Conservation (phyloP, 768 basidiomycete genomes). For the Epithele typhae region DNA sequence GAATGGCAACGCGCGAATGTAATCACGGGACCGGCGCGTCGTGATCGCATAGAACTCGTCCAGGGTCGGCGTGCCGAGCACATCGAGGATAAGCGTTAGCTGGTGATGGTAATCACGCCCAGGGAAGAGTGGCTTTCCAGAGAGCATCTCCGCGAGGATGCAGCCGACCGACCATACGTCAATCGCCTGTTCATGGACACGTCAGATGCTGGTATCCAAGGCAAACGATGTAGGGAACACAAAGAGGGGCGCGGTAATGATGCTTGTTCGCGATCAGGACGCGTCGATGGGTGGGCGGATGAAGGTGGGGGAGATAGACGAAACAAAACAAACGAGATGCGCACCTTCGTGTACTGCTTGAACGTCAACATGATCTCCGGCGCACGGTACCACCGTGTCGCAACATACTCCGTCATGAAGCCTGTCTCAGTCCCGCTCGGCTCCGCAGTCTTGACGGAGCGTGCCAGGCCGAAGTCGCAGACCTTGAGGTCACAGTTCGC, state of each 20-base stretch:
- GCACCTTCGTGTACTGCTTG: slow-evolving; percentile 93
- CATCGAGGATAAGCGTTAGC: slow-evolving; percentile 90
- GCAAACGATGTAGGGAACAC: too few relatives aligned
- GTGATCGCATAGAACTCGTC: slow-evolving; percentile 99
- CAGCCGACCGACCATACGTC: slow-evolving; percentile 88
- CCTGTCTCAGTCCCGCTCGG: slow-evolving; percentile 62
- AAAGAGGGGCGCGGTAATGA: too few relatives aligned
- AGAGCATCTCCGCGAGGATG: slow-evolving; percentile 95
- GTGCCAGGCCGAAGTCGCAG: slow-evolving; percentile 91
- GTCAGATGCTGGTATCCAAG: too few relatives aligned
- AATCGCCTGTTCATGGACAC: slow-evolving; percentile 50
- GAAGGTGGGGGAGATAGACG: too few relatives aligned
- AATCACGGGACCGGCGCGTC: slow-evolving; percentile 86
- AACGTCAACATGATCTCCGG: slow-evolving; percentile 99
- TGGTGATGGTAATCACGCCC: slow-evolving; percentile 97
- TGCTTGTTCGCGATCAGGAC: too few relatives aligned
- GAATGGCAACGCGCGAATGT: slow-evolving; percentile 93
- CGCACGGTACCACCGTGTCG: slow-evolving; percentile 97
- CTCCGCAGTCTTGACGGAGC: slow-evolving; percentile 84
- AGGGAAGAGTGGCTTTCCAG: slow-evolving; percentile 93
- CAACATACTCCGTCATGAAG: slow-evolving; percentile 98
- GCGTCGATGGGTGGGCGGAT: too few relatives aligned
- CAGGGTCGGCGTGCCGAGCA: slow-evolving; percentile 93
- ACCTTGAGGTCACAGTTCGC: slow-evolving; percentile 97
- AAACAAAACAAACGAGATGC: too few relatives aligned